Evolutionary conservation across 129 eudicot species (phyloP), one percentile per base, ranked within the genome.

Genomic region (Tagetes patula): DNA sequence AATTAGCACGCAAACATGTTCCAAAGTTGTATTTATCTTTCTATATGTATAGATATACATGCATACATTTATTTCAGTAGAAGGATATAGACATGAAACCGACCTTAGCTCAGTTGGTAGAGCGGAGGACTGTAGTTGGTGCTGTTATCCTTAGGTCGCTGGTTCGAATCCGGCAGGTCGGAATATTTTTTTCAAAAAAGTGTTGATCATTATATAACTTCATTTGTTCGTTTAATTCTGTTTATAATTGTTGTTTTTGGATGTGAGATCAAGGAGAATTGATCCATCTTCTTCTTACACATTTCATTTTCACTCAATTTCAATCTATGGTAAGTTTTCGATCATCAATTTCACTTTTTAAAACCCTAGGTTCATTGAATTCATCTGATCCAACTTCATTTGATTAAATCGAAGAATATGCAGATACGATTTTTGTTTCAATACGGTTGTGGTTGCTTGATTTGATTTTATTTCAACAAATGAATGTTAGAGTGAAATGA

Each of bases 81-180:
- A 43, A 43, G 0, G 0, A 0, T 7, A 43, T 43, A 8, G 48
- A 43, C 6, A 43, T 6, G 1, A 56, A 63, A 32, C 89, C 93
- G 89, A 84, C 84, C 89, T 87, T 87, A 87, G 93, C 93, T 87
- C 93, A 88, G 91, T 88, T 88, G 91, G 95, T 80, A 88, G 91
- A 88, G 95, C 95, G 91, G 95, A 83, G 85, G 95, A 88, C 95
- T 88, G 95, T 88, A 84, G 88, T 86, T 0, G 50, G 62, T 9
- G 31, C 1, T 31, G 32, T 61, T 33, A 83, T 83, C 85, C 83
- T 83, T 83, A 83, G 87, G 90, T 86, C 85, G 82, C 87, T 86
- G 87, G 90, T 86, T 83, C 90, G 84, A 86, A 83, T 86, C 85
- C 90, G 85, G 90, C 80, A 81, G 84, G 86, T 75, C 81, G 79